phyloP scores from a whole-genome alignment of 768 basidiomycete species.

The Dacryopinax primogenitus region DNA sequence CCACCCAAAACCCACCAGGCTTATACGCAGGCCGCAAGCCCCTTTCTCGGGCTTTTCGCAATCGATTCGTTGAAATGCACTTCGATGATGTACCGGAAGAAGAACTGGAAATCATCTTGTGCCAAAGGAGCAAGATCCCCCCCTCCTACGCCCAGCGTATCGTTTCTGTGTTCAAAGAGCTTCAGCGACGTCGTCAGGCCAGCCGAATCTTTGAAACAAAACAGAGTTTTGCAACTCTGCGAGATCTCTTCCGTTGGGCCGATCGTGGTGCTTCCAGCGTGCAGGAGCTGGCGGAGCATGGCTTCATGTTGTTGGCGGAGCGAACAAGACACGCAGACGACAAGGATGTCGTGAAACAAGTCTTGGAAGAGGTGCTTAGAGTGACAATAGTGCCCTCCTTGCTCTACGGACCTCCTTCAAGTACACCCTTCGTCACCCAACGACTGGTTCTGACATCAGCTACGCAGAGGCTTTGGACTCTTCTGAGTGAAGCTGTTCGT shows the following conservation, averaged over 20 bases:
- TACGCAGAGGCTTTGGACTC: conserved; percentile 77
- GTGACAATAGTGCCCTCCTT: conserved; percentile 61
- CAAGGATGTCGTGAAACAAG: conserved; percentile 76
- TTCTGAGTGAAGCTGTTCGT: conserved; percentile 71
- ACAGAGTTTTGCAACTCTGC: conserved; percentile 89
- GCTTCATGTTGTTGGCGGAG: conserved; percentile 95
- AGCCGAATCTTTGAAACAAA: conserved; percentile 95
- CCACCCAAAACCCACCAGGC: conserved; percentile 95
- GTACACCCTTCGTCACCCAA: conserved; percentile 31
- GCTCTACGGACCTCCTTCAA: conserved; percentile 49
- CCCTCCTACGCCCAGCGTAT: conserved; percentile 87
- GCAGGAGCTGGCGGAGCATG: conserved; percentile 87
- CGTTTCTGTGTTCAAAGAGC: conserved; percentile 79
- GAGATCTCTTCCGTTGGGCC: conserved; percentile 96
- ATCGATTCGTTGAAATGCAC: conserved; percentile 94
- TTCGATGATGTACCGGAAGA: conserved; percentile 92
- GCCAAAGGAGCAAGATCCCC: conserved; percentile 80
- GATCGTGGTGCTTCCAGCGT: conserved; percentile 77
- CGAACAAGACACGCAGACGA: conserved; percentile 75
- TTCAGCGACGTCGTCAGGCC: conserved; percentile 82
- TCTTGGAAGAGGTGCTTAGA: conserved; percentile 80
- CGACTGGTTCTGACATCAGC: conserved; percentile 80
- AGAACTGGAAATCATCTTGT: conserved; percentile 89
- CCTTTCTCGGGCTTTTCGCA: conserved; percentile 88
- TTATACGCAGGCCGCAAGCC: conserved; percentile 91